Percentiles rank a stretch among this genome's conserved stretches.
phyloP scores from a whole-genome alignment of 2,329 filamentous ascomycete genomes.

The Aspergillus terreus region DNA sequence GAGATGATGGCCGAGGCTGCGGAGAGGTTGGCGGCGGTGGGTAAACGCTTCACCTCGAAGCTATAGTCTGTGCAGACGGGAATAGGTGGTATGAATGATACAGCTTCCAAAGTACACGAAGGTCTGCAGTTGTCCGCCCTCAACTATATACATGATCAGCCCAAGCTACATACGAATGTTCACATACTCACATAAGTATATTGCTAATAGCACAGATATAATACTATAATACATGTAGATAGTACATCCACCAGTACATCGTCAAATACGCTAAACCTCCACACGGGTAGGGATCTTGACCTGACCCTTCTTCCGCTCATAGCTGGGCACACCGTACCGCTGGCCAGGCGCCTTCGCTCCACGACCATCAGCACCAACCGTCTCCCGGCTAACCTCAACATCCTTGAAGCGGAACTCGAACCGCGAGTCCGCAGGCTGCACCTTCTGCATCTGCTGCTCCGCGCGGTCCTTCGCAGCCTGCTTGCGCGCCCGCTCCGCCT shows the following conservation, averaged over 20 bases:
- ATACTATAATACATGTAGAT: not conserved
- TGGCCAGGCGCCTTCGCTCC: conserved; percentile 52
- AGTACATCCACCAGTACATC: not conserved
- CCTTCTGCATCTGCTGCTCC: conserved; percentile 42
- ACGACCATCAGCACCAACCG: conserved; percentile 53
- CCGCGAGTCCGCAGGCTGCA: conserved; percentile 46
- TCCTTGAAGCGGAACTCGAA: conserved; percentile 61
- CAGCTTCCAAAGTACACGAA: not conserved
- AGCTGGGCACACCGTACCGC: conserved; percentile 59
- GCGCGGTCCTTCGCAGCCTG: conserved; percentile 37
- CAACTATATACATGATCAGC: no score
- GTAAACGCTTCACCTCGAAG: conserved; percentile 60
- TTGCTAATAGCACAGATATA: no score
- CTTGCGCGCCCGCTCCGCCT: conserved; percentile 38
- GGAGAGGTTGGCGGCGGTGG: conserved; percentile 64
- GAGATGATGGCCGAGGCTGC: conserved; percentile 86
- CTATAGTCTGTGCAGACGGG: conserved; percentile 47
- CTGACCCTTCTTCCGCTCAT: conserved; percentile 60
- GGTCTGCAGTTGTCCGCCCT: no score
- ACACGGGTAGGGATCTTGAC: conserved; percentile 63
- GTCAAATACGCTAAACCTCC: conserved; percentile 35
- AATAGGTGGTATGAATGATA: not conserved
- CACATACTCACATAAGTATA: no score
- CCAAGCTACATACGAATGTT: no score
- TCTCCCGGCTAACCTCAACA: conserved; percentile 50